A percentile compares a stretch with the other conserved stretches of the same genome.
Conservation (phyloP, 2,329 filamentous ascomycete species). For the Raffaelea arxii region DNA sequence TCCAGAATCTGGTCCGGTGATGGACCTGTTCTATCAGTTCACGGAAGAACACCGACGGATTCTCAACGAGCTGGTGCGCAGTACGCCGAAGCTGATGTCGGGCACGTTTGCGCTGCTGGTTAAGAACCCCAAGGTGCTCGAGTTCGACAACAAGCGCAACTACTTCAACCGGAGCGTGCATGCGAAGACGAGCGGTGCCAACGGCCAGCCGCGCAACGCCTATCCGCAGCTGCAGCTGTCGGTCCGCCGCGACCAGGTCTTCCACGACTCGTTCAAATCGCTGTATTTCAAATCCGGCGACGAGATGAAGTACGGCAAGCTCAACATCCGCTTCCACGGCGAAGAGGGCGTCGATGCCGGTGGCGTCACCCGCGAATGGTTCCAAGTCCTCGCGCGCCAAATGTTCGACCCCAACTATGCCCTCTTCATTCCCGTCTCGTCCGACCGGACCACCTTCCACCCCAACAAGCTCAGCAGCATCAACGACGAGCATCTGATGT, state of each 20-base stretch:
- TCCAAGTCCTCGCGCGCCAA: constrained; percentile 90
- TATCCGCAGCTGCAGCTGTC: constrained; percentile 70
- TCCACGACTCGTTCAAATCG: constrained; percentile 97
- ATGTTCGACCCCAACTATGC: constrained; percentile 99
- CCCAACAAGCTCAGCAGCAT: constrained; percentile 89
- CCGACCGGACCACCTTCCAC: constrained; percentile 96
- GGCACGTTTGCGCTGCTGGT: constrained; percentile 92
- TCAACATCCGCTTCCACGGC: constrained; percentile 93
- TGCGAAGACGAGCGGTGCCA: constrained; percentile 37
- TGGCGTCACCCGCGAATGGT: constrained; percentile 97
- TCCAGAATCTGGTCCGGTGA: constrained; percentile 41
- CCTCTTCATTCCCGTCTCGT: constrained; percentile 90
- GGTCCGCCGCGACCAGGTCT: constrained; percentile 88
- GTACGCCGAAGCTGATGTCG: constrained; percentile 97
- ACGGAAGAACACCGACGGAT: constrained; percentile 97
- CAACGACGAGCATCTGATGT: constrained; percentile 91
- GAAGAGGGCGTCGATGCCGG: constrained; percentile 98
- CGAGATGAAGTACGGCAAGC: constrained; percentile 98
- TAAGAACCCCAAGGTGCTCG: constrained; percentile 96
- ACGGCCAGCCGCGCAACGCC: constrained; percentile 48
- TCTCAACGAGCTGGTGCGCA: constrained; percentile 91
- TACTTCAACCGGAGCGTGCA: constrained; percentile 96
- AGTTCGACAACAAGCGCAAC: constrained; percentile 99
- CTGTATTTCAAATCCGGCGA: constrained; percentile 93
- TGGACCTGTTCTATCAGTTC: constrained; percentile 85